Percentiles rank a stretch among this genome's conserved stretches.
These are phyloP conservation scores for Simplicillium aogashimaense DNA, from an alignment of 2,329 filamentous ascomycete genomes.

Conservation along the genomic window DNA sequence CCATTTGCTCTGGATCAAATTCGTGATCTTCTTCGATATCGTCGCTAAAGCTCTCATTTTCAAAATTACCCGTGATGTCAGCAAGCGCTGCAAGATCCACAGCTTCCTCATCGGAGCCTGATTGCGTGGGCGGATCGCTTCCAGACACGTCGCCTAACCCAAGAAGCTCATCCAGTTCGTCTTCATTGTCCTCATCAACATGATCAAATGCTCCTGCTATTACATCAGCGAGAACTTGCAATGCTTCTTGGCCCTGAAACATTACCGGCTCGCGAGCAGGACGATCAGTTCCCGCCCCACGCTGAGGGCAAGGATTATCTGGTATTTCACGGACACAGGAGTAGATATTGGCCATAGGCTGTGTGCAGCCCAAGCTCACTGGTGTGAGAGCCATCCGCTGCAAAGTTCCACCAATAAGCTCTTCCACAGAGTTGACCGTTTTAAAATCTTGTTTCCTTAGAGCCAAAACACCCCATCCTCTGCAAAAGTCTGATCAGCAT, in stretches of 20 bases:
- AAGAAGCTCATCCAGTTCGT: not conserved
- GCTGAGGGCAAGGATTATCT: conserved; percentile 18
- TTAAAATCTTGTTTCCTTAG: conserved; percentile 34
- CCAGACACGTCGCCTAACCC: no score
- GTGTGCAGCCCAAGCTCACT: conserved; percentile 4
- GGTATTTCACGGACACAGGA: conserved; percentile 14
- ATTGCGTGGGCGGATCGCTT: no score
- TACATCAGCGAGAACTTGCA: no score
- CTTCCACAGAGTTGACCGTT: conserved; percentile 19
- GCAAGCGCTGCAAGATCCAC: no score
- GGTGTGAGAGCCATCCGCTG: conserved; percentile 10
- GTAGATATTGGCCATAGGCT: conserved; percentile 16
- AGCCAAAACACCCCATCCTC: conserved; percentile 40
- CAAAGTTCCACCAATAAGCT: conserved; percentile 19
- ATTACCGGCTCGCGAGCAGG: no score
- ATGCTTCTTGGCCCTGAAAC: no score
- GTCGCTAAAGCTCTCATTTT: conserved; percentile 9
- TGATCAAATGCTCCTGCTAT: not conserved
- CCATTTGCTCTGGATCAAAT: not conserved
- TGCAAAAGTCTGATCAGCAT: conserved; percentile 7
- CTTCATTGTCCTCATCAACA: conserved; percentile 1
- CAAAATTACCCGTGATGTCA: not conserved
- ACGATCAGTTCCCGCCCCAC: no score
- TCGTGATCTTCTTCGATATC: conserved; percentile 3
- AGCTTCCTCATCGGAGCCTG: no score